Base-by-base conservation (phyloP, 2,329 filamentous ascomycete genomes). In the Tolypocladium guangdongense region DNA sequence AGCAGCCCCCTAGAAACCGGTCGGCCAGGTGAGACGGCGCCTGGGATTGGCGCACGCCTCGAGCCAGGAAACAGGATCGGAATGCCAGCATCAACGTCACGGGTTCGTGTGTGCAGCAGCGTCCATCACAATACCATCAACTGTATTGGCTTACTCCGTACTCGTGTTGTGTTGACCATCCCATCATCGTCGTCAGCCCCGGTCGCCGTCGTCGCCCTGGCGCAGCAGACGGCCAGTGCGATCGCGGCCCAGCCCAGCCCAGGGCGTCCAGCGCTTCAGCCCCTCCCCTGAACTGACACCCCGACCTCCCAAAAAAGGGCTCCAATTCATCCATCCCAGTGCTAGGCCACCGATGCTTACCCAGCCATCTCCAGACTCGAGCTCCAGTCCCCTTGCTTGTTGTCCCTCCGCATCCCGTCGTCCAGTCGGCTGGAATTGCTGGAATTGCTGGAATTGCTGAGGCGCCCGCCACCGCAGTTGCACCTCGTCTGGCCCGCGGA, bases 301-400 rank as follows among this genome's bases (percentile, higher is more conserved):
- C 51, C 53, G 51, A 52, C 43, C 52, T 54, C 50, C 45, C 51
- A 54, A 52, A 62, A 65, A 72, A 67, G 66, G 63, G 60, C 16
- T 30, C 39, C 45, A 7, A n/a, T 38, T 33, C 43, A 48, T 48
- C 33, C 60, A 58, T 61, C 57, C 60, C 59, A 54, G 59, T 63
- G 57, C 58, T 57, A 55, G 60, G 59, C 67, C 65, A 61, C 66
- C 65, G 66, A 74, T 73, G 70, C 67, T 66, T 59, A 62, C 64
- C 73, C 72, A 74, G 71, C 74, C 73, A 72, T 74, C 67, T 63
- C 62, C 62, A 66, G 63, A 61, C 64, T 66, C 67, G 68, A 69
- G 60, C 56, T 54, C 60, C 64, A 60, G 68, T 60, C 60, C 56
- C 58, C 60, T 61, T 63, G 64, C 60, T 59, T 54, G 30, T 7